These are phyloP conservation scores for Boletus bicolor DNA, from an alignment of 768 basidiomycete species.

Conservation along the genomic window DNA sequence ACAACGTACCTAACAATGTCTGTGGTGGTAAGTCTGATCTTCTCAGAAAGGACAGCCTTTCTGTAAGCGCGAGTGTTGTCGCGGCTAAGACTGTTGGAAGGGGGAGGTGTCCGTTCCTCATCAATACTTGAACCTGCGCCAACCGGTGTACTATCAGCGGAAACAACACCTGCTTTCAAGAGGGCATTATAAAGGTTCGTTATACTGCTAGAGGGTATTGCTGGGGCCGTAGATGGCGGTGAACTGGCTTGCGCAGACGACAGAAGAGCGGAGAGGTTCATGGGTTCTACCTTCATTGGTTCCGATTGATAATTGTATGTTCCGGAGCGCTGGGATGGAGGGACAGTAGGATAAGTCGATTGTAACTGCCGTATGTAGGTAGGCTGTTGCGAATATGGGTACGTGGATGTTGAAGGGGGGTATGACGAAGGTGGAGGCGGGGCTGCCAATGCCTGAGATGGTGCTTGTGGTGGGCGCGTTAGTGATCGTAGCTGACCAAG, in stretches of 20 bases:
- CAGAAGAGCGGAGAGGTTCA: constrained; percentile 31
- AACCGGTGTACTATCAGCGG: constrained; percentile 49
- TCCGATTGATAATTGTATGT: constrained; percentile 26
- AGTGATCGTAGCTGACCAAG: constrained; percentile 65
- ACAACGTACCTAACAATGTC: constrained; percentile 67
- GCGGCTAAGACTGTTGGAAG: constrained; percentile 36
- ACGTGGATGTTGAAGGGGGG: constrained; percentile 24
- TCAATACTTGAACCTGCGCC: constrained; percentile 40
- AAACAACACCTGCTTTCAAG: constrained; percentile 76
- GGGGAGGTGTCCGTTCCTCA: constrained; percentile 31
- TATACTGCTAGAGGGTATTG: constrained; percentile 39
- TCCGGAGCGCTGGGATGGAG: constrained; percentile 33
- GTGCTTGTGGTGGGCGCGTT: constrained; percentile 40
- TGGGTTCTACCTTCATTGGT: constrained; percentile 29
- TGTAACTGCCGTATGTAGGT: constrained; percentile 29
- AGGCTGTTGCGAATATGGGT: constrained; percentile 32
- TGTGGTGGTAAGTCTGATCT: constrained; percentile 59
- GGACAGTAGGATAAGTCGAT: constrained; percentile 30
- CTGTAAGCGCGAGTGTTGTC: constrained; percentile 59
- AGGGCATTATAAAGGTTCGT: constrained; percentile 63
- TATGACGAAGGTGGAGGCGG: constrained; percentile 26
- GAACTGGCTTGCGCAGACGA: constrained; percentile 24
- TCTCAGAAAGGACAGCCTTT: constrained; percentile 53
- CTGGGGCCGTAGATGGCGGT: constrained; percentile 21
- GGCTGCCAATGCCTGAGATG: constrained; percentile 32